Evolutionary conservation across 2,329 filamentous ascomycete species (phyloP).

Genomic region (Colletotrichum noveboracense): DNA sequence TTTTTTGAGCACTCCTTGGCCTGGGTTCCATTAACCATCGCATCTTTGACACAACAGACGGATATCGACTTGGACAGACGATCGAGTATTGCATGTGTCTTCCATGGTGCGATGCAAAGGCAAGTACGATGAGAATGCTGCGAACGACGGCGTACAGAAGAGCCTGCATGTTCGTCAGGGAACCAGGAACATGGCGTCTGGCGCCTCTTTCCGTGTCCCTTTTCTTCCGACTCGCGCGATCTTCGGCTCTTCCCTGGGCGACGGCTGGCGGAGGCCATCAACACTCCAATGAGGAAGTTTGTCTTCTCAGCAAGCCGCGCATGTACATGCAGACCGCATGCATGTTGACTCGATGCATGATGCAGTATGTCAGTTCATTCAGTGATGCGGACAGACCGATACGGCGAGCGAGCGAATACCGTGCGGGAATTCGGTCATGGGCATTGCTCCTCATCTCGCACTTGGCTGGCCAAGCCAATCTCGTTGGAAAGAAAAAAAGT

Average conservation of each 20-base stretch:
- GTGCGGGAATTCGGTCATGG: background rate
- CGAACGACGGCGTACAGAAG: constrained; percentile 1
- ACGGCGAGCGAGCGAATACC: constrained; percentile 9
- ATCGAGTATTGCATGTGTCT: background rate
- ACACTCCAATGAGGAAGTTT: constrained; percentile 10
- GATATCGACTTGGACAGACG: background rate
- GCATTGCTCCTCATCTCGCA: constrained; percentile 10
- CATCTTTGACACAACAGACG: background rate
- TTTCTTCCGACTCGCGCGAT: constrained; percentile 22
- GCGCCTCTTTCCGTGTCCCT: background rate
- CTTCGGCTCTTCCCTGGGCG: constrained; percentile 1
- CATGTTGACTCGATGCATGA: constrained; percentile 20
- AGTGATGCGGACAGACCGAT: constrained; percentile 8
- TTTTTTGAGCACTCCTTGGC: background rate
- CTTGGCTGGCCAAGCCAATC: background rate
- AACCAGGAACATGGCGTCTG: constrained; percentile 5
- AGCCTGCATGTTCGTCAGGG: background rate
- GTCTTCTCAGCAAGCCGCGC: background rate
- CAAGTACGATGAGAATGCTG: background rate
- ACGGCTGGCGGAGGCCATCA: background rate
- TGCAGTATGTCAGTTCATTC: constrained; percentile 10
- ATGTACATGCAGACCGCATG: constrained; percentile 16
- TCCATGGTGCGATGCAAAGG: background rate
- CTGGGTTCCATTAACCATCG: background rate
- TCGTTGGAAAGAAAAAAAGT: background rate